Evolutionary conservation across 2,329 filamentous ascomycete species (phyloP).

Genomic region (Colletotrichum spaethianum): DNA sequence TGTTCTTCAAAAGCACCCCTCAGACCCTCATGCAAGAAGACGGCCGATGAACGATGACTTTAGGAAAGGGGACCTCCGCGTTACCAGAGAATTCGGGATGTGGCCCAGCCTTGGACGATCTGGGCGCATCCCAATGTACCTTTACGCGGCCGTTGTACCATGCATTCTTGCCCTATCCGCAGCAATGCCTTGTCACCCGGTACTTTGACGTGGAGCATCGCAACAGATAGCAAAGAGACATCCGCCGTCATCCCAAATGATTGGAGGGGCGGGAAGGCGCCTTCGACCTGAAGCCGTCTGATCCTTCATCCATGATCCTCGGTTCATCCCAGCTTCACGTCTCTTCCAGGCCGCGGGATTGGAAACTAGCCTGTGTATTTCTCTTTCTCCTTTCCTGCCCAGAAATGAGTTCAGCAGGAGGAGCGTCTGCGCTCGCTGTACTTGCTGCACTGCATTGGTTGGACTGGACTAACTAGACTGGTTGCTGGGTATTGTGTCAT

Average conservation of each 20-base stretch:
- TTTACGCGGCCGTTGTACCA: neutral
- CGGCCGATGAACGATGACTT: neutral
- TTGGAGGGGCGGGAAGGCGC: constrained; percentile 26
- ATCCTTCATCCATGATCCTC: constrained; percentile 6
- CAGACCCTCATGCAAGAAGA: constrained; percentile 21
- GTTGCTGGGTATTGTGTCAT: constrained; percentile 26
- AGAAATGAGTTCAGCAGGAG: neutral
- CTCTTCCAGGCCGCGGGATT: neutral
- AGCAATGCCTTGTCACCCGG: neutral
- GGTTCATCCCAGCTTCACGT: constrained; percentile 21
- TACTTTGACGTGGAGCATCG: neutral
- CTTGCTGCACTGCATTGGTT: neutral
- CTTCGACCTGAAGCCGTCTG: constrained; percentile 6
- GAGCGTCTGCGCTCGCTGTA: neutral
- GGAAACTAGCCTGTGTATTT: neutral
- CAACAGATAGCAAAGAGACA: neutral
- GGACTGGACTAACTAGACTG: neutral
- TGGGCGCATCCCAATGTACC: constrained; percentile 13
- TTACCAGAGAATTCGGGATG: constrained; percentile 23
- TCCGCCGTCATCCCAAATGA: constrained; percentile 1
- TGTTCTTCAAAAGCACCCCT: constrained; percentile 25
- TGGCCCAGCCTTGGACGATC: constrained; percentile 25
- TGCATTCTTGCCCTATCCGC: neutral
- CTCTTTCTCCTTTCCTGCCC: neutral
- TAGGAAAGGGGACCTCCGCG: neutral